Base-by-base conservation (phyloP, 495 filamentous ascomycete genomes). In the Clavariopsis aquatica region DNA sequence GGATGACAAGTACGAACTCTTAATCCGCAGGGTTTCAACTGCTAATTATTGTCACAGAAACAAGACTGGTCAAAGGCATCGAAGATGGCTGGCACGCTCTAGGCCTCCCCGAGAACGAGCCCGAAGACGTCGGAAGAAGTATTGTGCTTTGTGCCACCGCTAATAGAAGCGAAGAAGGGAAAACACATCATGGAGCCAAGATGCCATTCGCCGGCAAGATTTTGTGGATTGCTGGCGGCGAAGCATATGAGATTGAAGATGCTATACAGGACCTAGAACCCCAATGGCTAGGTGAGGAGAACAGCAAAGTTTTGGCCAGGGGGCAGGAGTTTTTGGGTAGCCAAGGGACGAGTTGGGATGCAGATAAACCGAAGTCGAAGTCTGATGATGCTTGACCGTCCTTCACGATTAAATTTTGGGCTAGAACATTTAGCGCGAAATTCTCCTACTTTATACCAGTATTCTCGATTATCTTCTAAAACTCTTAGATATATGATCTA, bases 241-340 rank as follows among this genome's bases (percentile, higher is more conserved):
- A 75, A 57, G 68, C 68, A 17, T 78, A 75, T 46, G 75, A 76
- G 59, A 78, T 78, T 51, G 75, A 78, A 46, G 74, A 75, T 38
- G 68, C 59, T 2, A 62, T 78, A 8, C 71, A 75, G 47, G 60
- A 26, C 1, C 49, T 76, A 41, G 75, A 78, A 36, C 72, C 73
- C 0, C 23, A 65, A 19, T 78, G 75, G 75, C 54, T 78, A 41
- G 75, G 75, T 0, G 45, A 65, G 46, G 68, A 74, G 53, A 75
- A 76, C 38, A 72, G 71, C 41, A 64, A 55, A 34, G 38, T 73
- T 1, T 55, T 78, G 4, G 66, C 62, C 38, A 63, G 55, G 28
- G 75, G 73, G 8, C 72, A 77, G 59, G 71, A 62, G 20, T 76
- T 71, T 66, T 57, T 77, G 20, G 70, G 71, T 22, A 68, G 63